Evolutionary conservation across 2,329 filamentous ascomycete species (phyloP), one percentile per base, ranked within the genome.

Genomic region (Sodiomyces alkalinus): DNA sequence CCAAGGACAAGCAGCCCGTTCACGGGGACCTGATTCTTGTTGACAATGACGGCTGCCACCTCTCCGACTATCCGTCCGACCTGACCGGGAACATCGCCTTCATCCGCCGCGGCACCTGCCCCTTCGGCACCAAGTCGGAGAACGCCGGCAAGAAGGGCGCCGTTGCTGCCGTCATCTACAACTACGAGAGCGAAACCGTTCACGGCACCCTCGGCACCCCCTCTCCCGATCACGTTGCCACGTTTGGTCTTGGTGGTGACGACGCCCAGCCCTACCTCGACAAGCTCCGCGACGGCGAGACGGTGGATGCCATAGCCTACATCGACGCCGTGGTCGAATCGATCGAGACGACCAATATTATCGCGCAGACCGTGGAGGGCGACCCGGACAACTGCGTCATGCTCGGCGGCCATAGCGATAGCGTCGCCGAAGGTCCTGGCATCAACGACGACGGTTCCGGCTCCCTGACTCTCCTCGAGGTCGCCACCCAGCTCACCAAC

Each of bases 371-470:
- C 0, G 52, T 49, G 1, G 57, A 50, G 9, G 69, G 74, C 7
- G 72, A 77, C 43, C 55, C 53, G 2, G 55, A 74, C 19, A 74
- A 77, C 51, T 73, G 68, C 40, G 68, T 77, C 25, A 70, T 74
- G 65, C 57, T 76, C 1, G 72, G 73, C 12, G 73, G 61, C 2
- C 73, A 78, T 53, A 71, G 62, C 19, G 72, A 77, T 45, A 68
- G 64, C 35, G 73, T 77, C 11, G 44, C 56, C 1, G 72, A 67
- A 28, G 73, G 74, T 1, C 71, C 73, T 1, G 79, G 79, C 13
- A 82, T 85, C 60, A 85, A 85, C 48, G 79, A 85, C 40, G 76
- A 85, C 42, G 79, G 79, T 26, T 75, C 73, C 3, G 79, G 79
- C 31, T 71, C 64, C 19, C 42, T 72, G 30, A 64, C 68, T 1